Conservation (phyloP, 495 filamentous ascomycete genomes). For the Cladorrhinum samala region DNA sequence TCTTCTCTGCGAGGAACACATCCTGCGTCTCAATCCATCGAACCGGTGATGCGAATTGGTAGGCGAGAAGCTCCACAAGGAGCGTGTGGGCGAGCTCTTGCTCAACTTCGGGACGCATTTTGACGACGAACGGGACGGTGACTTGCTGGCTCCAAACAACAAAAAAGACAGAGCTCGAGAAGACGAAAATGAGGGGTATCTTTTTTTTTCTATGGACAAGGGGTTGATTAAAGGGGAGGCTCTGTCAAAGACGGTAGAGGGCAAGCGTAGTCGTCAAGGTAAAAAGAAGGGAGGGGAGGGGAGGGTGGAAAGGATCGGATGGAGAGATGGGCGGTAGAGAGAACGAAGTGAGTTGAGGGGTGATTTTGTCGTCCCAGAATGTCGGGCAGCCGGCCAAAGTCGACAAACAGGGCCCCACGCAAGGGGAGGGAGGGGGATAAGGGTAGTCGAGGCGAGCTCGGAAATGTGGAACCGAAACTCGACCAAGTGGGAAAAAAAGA, state of each 20-base stretch:
- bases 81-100: constrained; percentile 97
- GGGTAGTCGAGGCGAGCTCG: neutral
- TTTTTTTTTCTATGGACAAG: constrained; percentile 7
- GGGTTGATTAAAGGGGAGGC: neutral
- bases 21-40: constrained; percentile 99
- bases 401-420: neutral
- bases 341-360: neutral
- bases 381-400: too few relatives aligned
- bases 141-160: neutral
- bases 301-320: constrained; percentile 1
- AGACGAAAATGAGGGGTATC: constrained; percentile 7
- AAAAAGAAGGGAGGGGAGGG: neutral
- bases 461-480: neutral
- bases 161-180: constrained; percentile 3
- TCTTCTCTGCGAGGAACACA: constrained; percentile 94
- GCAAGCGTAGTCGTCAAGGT: neutral
- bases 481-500: neutral
- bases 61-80: constrained; percentile 95
- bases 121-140: constrained; percentile 36
- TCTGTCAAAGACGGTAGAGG: neutral
- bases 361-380: neutral
- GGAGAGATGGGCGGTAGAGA: neutral
- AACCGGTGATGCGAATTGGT: constrained; percentile 97
- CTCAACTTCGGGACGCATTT: constrained; percentile 96
- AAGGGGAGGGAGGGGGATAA: neutral